Percentiles rank a stretch among this genome's conserved stretches.
These are phyloP conservation scores for Ophiorrhiza pumila DNA, from an alignment of 257 asterid genomes.

Conservation along the genomic window DNA sequence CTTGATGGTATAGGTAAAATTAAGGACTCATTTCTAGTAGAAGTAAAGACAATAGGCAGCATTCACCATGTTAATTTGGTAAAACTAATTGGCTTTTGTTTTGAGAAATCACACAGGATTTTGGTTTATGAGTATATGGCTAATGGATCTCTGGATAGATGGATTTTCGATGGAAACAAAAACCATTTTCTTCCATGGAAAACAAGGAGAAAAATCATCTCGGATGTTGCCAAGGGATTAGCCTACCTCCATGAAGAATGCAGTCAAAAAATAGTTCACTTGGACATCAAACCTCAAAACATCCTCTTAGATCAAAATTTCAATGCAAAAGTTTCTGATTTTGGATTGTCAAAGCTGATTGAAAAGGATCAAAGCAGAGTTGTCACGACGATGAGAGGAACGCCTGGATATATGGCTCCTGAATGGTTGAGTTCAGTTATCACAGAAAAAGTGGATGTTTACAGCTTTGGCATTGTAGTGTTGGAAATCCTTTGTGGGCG, in stretches of 20 bases:
- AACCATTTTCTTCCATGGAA: slow-evolving; percentile 16
- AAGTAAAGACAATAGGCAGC: slow-evolving; percentile 26
- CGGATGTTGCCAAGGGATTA: slow-evolving; percentile 26
- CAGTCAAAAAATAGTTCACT: slow-evolving; percentile 21
- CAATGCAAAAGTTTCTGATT: slow-evolving; percentile 25
- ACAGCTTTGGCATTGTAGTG: slow-evolving; percentile 24
- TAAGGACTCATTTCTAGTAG: slow-evolving; percentile 17
- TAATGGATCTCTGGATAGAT: slow-evolving; percentile 21
- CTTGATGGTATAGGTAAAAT: slow-evolving; percentile 9
- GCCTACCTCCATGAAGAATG: slow-evolving; percentile 26
- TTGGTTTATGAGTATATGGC: slow-evolving; percentile 23
- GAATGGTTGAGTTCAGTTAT: slow-evolving; percentile 18
- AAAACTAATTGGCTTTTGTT: slow-evolving; percentile 19
- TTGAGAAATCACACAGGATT: slow-evolving; percentile 20
- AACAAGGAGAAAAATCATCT: slow-evolving; percentile 14
- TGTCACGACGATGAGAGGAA: slow-evolving; percentile 23
- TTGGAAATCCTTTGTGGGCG: slow-evolving; percentile 24
- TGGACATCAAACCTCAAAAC: slow-evolving; percentile 27
- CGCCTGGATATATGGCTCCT: slow-evolving; percentile 30
- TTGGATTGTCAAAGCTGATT: slow-evolving; percentile 20
- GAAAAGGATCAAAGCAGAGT: slow-evolving; percentile 17
- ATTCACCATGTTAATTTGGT: slow-evolving; percentile 27
- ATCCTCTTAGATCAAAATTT: slow-evolving; percentile 16
- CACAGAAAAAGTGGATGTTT: slow-evolving; percentile 23
- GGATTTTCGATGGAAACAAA: slow-evolving; percentile 14